Base-by-base conservation (phyloP, 2,329 filamentous ascomycete genomes). In the Microthyrium microscopicum region DNA sequence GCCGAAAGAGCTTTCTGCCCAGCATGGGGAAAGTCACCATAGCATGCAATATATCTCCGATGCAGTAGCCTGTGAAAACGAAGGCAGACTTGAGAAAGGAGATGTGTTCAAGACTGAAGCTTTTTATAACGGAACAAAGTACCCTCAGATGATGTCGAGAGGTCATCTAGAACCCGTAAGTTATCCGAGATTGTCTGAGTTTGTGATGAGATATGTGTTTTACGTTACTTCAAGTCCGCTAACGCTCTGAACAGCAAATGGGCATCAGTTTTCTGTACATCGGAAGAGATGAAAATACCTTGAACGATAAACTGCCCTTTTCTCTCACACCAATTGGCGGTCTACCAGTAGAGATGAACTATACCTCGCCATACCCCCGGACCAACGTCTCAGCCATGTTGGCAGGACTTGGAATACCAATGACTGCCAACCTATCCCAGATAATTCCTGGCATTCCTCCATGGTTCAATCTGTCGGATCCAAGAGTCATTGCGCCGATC, bases 31-130 rank as follows among this genome's bases (percentile, higher is more conserved):
- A 11, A 31, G 20, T 4, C 18, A 29, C 5, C 17, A 19, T n/a
- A 24, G 17, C 5, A 35, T 35, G 33, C 25, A 35, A 24, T 30
- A 35, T n/a, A 35, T 35, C 13, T 35, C 33, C 16, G 27, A 35
- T 13, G 27, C 33, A 20, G 33, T 25, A 7, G 26, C 27, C 16
- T 35, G 33, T 15, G 27, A 28, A 13, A 15, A 35, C 15, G 29
- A 16, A 3, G 33, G 33, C 13, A 25, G 33, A 11, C 33, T 35
- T 22, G 33, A 35, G 13, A 35, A 29, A 21, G 33, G 33, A 3
- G 33, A 35, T 8, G 17, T 22, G 20, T 20, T 35, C 12, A 16
- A 29, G 18, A 30, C 27, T 3, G 20, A n/a, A 2, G 33, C 26
- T 7, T 17, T 25, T 31, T 35, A 35, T 18, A 26, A 35, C 19